phyloP scores from a whole-genome alignment of 2,329 filamentous ascomycete genomes.

The Claviceps monticola region DNA sequence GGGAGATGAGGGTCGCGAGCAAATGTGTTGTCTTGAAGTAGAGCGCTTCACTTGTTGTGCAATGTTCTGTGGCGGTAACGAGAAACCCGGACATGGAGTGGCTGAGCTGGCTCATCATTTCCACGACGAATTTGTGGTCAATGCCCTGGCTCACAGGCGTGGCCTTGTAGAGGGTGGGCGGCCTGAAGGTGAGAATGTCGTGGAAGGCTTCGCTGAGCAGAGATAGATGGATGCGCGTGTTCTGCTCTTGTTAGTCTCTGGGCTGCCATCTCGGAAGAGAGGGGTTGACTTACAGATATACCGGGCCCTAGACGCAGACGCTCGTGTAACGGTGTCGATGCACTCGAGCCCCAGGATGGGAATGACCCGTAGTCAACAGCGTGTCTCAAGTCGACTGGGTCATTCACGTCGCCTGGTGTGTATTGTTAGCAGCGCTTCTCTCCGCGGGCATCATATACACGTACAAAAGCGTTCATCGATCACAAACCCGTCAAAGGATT shows the following conservation, averaged over 20 bases:
- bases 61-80: constrained; percentile 13
- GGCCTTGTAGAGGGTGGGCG: constrained; percentile 37
- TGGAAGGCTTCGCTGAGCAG: constrained; percentile 38
- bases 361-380: constrained; percentile 39
- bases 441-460: constrained; percentile 10
- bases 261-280: not conserved
- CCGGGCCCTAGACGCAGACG: constrained; percentile 36
- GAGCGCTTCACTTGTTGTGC: constrained; percentile 28
- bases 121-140: constrained; percentile 31
- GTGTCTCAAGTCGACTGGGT: constrained; percentile 25
- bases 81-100: constrained; percentile 29
- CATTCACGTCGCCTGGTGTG: constrained; percentile 25
- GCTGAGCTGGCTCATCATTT: constrained; percentile 27
- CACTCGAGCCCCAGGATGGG: constrained; percentile 29
- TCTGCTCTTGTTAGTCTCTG: constrained; percentile 21
- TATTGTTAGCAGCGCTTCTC: constrained; percentile 33
- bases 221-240: constrained; percentile 32
- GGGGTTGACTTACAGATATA: constrained; percentile 29
- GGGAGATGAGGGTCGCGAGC: constrained; percentile 22
- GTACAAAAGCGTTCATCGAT: constrained; percentile 33
- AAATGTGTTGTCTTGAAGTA: constrained; percentile 31
- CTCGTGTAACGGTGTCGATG: constrained; percentile 25
- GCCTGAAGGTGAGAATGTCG: constrained; percentile 32
- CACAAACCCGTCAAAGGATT: constrained; percentile 26
- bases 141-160: constrained; percentile 20